Evolutionary conservation across 495 filamentous ascomycete genomes (phyloP), one percentile per base, ranked within the genome.

Genomic region (Penicillium goetzii): DNA sequence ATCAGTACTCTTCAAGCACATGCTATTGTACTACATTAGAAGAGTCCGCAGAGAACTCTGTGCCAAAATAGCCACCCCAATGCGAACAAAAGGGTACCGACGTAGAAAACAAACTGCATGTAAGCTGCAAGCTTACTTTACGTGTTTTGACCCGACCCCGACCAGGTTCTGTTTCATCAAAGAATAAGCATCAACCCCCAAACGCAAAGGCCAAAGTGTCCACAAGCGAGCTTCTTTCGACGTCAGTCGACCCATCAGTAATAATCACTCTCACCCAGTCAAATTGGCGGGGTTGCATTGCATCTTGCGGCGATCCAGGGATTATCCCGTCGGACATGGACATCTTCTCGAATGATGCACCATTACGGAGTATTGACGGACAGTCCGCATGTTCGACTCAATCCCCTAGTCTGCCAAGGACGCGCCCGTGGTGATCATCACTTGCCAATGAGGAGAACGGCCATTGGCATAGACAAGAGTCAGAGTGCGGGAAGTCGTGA

Each of bases 281-380:
- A 34, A 12, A 55, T 32, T 36, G 30, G 28, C 30, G 52, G 52
- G 28, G 52, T 55, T 55, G 30, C 30, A 34, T 21, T 21, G 52
- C 52, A 52, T 30, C 43, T 12, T 19, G 25, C 19, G 52, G 17
- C 52, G 52, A 55, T 34, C 28, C 52, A 36, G 30, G n/a, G n/a
- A n/a, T 34, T 36, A 19, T 51, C 26, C 25, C 47, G 47, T 33
- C 30, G 30, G 52, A 4, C 30, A 34, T 5, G 25, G 17, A 55
- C 19, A 36, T 25, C n/a, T 0, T 32, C 25, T 30, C 25, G 8
- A 32, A 30, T 32, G 25, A 28, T 21, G 2, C 17, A n/a, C n/a
- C n/a, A n/a, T n/a, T n/a, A n/a, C n/a, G n/a, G n/a, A n/a, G n/a
- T n/a, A n/a, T 8, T 7, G n/a, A 32, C 4, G 10, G 52, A 33